These are phyloP conservation scores for Sporisorium scitamineum DNA, from an alignment of 1,284 basidiomycete species.

Conservation along the genomic window DNA sequence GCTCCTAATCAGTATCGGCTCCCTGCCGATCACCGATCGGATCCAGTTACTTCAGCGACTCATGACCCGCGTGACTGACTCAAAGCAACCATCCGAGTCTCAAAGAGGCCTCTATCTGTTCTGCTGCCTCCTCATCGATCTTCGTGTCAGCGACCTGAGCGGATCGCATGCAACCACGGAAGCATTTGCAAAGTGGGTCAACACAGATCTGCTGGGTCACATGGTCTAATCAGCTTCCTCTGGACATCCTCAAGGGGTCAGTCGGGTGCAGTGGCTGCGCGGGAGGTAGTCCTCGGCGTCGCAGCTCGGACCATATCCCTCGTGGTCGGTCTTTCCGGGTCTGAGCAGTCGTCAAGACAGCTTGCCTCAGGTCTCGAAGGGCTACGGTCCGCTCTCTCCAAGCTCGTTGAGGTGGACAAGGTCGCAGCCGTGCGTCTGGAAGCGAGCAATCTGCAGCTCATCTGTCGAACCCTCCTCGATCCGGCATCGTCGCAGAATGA, in stretches of 20 bases:
- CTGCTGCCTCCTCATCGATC: conserved; percentile 14
- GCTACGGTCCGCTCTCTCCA: conserved; percentile 10
- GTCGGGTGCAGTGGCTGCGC: not conserved
- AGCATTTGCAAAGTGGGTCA: not conserved
- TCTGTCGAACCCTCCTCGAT: conserved; percentile 19
- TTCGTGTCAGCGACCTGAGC: not conserved
- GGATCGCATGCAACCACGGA: not conserved
- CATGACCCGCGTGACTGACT: not conserved
- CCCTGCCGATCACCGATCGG: not conserved
- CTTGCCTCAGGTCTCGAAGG: not conserved
- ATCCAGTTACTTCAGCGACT: conserved; percentile 11
- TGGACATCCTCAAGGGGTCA: not conserved
- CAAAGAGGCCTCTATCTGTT: conserved; percentile 2
- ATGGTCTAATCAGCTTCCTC: conserved; percentile 6
- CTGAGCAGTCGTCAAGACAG: not conserved
- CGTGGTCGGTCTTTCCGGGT: not conserved
- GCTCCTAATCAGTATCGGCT: not conserved
- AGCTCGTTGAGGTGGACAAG: conserved; percentile 18
- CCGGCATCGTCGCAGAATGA: not conserved
- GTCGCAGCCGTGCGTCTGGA: conserved; percentile 20
- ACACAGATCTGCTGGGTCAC: not conserved
- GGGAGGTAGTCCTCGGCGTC: conserved; percentile 14
- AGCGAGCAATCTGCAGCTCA: conserved; percentile 25
- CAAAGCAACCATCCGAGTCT: not conserved
- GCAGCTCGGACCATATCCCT: conserved; percentile 19